Base-by-base conservation (phyloP, 169 alveolate species). In the Eimeria tenella region DNA sequence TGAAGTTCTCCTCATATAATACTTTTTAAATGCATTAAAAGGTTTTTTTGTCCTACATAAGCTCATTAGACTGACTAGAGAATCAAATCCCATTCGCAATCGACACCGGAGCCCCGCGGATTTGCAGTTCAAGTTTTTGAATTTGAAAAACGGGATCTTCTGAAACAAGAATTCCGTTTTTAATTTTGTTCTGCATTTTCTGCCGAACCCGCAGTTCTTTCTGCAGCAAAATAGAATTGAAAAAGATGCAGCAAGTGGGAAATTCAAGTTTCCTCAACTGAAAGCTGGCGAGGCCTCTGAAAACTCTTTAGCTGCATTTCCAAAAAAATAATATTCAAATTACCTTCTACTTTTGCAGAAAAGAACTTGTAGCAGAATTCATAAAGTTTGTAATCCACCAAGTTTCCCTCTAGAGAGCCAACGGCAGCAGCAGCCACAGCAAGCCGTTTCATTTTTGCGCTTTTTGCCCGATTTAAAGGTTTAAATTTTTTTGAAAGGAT, bases 301-400 rank as follows among this genome's bases (percentile, higher is more conserved):
- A 31, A 1, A 2, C 42, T 31, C 42, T 31, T 31, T 31, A 1
- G 0, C 42, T 31, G 42, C 42, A 1, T 31, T 2, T 31, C 2
- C 2, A 1, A 0, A 58, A 0, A 58, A 58, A 58, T 58, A 58
- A 58, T 58, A 58, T 9, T 58, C 65, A 11, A 58, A 0, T 58
- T 1, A 71, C 82, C 82, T 71, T 19, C 19, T 6, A 81, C 73
- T 56, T 81, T 81, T 81, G 11, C 21, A 3, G 89, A 53, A n/a
- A 81, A 81, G 42, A 81, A 81, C 56, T 81, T 81, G 74, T 55
- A 81, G 74, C 89, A 81, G 89, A 81, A 81, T 53, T 81, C 89
- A 23, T 42, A 81, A 25, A 81, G 19, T 73, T 81, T 81, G 74
- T 81, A 56, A 49, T 81, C 89, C 21, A 56, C 23, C 11, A 81